Conservation (phyloP, 2,329 filamentous ascomycete genomes). For the Fulvia fulva region DNA sequence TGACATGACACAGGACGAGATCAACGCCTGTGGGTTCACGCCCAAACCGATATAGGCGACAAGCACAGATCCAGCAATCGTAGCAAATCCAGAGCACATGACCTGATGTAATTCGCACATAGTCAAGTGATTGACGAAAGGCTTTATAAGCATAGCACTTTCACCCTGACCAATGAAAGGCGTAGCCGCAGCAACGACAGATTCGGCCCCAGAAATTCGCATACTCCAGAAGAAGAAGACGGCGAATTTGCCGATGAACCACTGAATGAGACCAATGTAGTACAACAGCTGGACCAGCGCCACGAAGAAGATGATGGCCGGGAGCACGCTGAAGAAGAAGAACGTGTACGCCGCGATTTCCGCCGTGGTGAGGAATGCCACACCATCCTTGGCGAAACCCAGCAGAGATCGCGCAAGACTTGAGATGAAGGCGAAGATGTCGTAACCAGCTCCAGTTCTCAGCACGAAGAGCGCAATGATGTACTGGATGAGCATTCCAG, state of each 20-base stretch:
- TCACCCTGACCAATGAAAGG: conserved; percentile 94
- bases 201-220: conserved; percentile 82
- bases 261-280: conserved; percentile 76
- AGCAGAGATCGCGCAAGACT: conserved; percentile 69
- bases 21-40: conserved; percentile 76
- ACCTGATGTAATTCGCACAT: conserved; percentile 85
- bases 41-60: conserved; percentile 82
- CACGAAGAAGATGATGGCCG: conserved; percentile 94
- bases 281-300: conserved; percentile 84
- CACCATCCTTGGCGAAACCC: conserved; percentile 69
- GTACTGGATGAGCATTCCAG: conserved; percentile 84
- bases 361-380: conserved; percentile 62
- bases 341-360: conserved; percentile 47
- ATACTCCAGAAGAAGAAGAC: conserved; percentile 89
- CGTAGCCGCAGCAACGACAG: conserved; percentile 87
- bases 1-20: conserved; percentile 92
- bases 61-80: conserved; percentile 82
- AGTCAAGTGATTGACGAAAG: conserved; percentile 81
- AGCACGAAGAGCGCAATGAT: conserved; percentile 85
- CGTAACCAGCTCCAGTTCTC: conserved; percentile 71
- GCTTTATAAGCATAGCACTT: conserved; percentile 85
- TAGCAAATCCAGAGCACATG: conserved; percentile 89
- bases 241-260: conserved; percentile 85
- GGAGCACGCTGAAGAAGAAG: conserved; percentile 78
- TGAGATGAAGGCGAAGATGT: conserved; percentile 89